Percentiles rank a stretch among this genome's conserved stretches.
phyloP scores from a whole-genome alignment of 495 filamentous ascomycete species.

The Xylaria flabelliformis region DNA sequence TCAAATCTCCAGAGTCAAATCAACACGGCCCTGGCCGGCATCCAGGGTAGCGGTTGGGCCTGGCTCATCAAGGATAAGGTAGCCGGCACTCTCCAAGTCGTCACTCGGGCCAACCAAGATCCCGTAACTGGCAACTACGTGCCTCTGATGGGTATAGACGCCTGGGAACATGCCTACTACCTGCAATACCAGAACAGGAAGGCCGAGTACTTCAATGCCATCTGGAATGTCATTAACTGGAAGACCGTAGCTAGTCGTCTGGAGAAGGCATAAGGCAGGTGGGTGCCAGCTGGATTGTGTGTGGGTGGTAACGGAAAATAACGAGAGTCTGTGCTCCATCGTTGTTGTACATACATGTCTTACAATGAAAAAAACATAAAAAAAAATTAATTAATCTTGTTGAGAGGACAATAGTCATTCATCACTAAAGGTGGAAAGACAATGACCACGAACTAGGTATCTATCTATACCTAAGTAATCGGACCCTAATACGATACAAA shows the following conservation, averaged over 20 bases:
- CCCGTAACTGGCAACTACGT: slow-evolving; percentile 78
- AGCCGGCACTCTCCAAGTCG: slow-evolving; percentile 76
- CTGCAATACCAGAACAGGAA: slow-evolving; percentile 86
- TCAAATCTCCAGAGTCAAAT: slow-evolving; percentile 79
- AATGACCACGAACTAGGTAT: neutral
- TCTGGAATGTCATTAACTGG: slow-evolving; percentile 92
- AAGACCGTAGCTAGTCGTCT: slow-evolving; percentile 89
- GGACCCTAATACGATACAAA: neutral
- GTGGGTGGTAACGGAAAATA: neutral
- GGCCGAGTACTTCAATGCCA: slow-evolving; percentile 78
- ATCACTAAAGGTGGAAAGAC: neutral
- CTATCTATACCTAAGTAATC: too few species aligned
- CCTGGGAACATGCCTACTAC: slow-evolving; percentile 82
- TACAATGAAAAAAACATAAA: neutral
- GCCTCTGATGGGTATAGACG: slow-evolving; percentile 86
- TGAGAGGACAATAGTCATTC: neutral
- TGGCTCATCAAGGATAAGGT: slow-evolving; percentile 95
- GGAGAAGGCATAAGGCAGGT: slow-evolving; percentile 44
- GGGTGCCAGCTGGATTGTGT: neutral
- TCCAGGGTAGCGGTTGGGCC: slow-evolving; percentile 95
- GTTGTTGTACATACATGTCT: neutral
- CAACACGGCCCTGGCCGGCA: slow-evolving; percentile 82
- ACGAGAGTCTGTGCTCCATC: neutral
- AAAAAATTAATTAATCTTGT: too few species aligned
- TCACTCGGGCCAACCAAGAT: slow-evolving; percentile 84